phyloP scores from a whole-genome alignment of 1,139 yeast genomes.

The Cylindricascospora bacillispora region DNA sequence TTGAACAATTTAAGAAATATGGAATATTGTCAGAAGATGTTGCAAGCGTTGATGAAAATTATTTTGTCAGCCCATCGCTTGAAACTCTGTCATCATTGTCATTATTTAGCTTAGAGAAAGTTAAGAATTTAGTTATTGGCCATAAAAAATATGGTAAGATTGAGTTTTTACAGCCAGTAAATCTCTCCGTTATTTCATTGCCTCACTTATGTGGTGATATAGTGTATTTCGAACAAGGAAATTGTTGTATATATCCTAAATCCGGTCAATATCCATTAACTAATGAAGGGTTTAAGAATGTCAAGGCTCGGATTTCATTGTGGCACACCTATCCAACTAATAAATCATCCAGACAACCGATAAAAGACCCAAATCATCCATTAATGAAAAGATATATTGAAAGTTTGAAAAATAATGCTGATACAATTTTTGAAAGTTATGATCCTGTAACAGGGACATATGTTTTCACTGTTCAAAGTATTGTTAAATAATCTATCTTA shows the following conservation, averaged over 20 bases:
- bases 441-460: conserved; percentile 56
- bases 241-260: conserved; percentile 67
- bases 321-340: conserved; percentile 70
- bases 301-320: conserved; percentile 58
- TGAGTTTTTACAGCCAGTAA: conserved; percentile 71
- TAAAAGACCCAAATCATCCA: conserved; percentile 68
- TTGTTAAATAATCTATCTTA: not conserved
- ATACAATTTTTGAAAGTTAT: conserved; percentile 57
- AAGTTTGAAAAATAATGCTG: conserved; percentile 48
- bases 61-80: conserved; percentile 76
- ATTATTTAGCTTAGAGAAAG: conserved; percentile 48
- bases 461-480: conserved; percentile 6
- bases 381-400: conserved; percentile 57
- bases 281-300: conserved; percentile 81
- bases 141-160: conserved; percentile 67
- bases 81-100: conserved; percentile 48
- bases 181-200: conserved; percentile 53
- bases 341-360: conserved; percentile 58
- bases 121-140: conserved; percentile 65
- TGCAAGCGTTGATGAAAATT: conserved; percentile 50
- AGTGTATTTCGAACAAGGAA: conserved; percentile 46
- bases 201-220: conserved; percentile 54
- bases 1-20: not conserved
- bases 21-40: conserved; percentile 20
- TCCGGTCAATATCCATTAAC: conserved; percentile 45